phyloP scores from a whole-genome alignment of 495 filamentous ascomycete genomes.

The Aspergillus diversus region DNA sequence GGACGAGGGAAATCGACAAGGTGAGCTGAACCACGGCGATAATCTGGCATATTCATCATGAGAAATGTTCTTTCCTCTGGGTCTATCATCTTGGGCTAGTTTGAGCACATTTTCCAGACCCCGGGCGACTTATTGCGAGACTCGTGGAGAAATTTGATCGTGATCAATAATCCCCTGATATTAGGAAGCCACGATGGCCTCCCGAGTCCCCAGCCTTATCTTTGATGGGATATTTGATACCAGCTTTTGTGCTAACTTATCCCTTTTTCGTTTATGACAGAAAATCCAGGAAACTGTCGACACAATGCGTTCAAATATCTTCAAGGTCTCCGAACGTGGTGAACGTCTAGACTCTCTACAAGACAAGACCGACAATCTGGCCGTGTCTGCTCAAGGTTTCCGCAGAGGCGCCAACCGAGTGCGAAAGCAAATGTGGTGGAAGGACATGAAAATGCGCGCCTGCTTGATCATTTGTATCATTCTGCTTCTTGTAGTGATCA shows the following conservation, averaged over 20 bases:
- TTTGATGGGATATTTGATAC: not conserved
- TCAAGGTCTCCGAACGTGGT: conserved; percentile 89
- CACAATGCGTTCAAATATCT: conserved; percentile 93
- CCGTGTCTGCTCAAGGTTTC: conserved; percentile 88
- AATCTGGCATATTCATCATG: not conserved
- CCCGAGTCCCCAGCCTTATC: not conserved
- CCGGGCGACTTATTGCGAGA: not conserved
- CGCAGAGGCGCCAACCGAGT: conserved; percentile 93
- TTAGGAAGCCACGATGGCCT: not conserved
- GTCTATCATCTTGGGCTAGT: not conserved
- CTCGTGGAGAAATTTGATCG: not conserved
- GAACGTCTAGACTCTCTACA: conserved; percentile 86
- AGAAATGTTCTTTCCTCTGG: not conserved
- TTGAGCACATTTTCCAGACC: not conserved
- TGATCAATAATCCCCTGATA: not conserved
- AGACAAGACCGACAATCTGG: conserved; percentile 95
- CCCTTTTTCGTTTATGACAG: conserved; percentile 47
- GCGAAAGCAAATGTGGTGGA: conserved; percentile 93
- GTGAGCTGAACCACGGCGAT: conserved; percentile 56
- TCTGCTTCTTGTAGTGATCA: conserved; percentile 86
- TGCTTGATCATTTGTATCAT: conserved; percentile 89
- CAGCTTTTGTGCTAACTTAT: conserved; percentile 21
- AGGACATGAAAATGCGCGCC: conserved; percentile 99
- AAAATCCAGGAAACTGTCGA: conserved; percentile 95
- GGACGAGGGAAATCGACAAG: conserved; percentile 75